Evolutionary conservation across 345 rosid genomes (phyloP).

Genomic region (Boechera stricta): DNA sequence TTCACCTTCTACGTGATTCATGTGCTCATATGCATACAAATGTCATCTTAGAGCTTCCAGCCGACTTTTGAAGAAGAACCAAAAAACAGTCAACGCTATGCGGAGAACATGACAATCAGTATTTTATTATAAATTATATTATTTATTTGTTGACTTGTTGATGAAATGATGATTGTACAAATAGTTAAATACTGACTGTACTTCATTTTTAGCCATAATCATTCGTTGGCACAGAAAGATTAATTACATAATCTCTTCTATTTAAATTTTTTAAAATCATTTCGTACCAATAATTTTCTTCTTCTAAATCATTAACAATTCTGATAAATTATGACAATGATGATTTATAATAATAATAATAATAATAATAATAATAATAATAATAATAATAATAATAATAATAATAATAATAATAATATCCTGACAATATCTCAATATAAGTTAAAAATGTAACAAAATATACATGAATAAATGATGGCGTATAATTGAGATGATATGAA

Average conservation of each 20-base stretch:
- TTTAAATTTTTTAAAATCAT: not conserved
- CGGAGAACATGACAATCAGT: not conserved
- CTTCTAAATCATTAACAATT: not conserved
- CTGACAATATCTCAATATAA: not conserved
- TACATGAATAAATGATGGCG: not conserved
- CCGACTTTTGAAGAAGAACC: slow-evolving; percentile 25
- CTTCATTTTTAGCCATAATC: not conserved
- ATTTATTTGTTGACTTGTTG: not conserved
- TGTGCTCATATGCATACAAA: slow-evolving; percentile 4
- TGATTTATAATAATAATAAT: not conserved
- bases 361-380: too few relatives aligned
- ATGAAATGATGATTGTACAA: not conserved
- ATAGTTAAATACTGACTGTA: not conserved
- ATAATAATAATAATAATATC: not conserved
- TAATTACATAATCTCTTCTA: not conserved
- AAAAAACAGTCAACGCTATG: slow-evolving; percentile 12
- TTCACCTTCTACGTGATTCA: slow-evolving; percentile 27
- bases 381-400: too few relatives aligned
- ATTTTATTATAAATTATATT: not conserved
- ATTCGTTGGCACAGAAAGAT: not conserved
- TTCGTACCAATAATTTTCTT: too few relatives aligned
- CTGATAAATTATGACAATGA: not conserved
- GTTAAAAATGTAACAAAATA: not conserved
- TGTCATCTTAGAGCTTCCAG: slow-evolving; percentile 12
- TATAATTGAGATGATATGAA: not conserved